Percentiles rank a stretch among this genome's conserved stretches.
These are phyloP conservation scores for Nitzschia palea DNA, from an alignment of 108 stramenopile genomes.

Conservation along the genomic window DNA sequence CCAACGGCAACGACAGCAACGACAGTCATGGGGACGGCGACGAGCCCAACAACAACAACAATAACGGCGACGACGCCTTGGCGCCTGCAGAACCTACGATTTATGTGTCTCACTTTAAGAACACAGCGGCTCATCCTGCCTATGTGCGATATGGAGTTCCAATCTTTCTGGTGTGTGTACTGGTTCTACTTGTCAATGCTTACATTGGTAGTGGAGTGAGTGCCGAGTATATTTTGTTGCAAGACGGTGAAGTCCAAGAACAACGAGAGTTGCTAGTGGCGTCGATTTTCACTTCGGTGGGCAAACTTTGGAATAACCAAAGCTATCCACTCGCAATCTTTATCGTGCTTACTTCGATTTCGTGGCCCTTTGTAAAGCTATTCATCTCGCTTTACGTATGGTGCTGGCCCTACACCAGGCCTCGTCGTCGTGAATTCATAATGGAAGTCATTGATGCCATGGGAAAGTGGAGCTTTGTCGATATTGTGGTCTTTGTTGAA, in stretches of 20 bases:
- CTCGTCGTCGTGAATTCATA: constrained; percentile 57
- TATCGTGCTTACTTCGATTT: constrained; percentile 28
- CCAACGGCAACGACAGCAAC: constrained; percentile 1
- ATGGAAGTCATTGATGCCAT: constrained; percentile 68
- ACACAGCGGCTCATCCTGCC: background rate
- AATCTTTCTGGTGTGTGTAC: constrained; percentile 3
- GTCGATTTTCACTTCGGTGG: constrained; percentile 27
- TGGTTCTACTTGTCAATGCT: constrained; percentile 21
- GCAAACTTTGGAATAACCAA: constrained; percentile 29
- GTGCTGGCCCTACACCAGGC: constrained; percentile 39
- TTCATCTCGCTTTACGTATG: constrained; percentile 60
- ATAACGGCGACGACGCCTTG: background rate
- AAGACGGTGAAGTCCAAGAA: constrained; percentile 16
- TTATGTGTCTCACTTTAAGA: constrained; percentile 24
- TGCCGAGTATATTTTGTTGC: constrained; percentile 20
- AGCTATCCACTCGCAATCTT: constrained; percentile 34
- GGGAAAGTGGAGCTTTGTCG: constrained; percentile 88
- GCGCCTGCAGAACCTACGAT: background rate
- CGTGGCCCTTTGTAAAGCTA: constrained; percentile 85
- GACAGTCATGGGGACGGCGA: background rate
- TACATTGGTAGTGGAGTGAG: constrained; percentile 40
- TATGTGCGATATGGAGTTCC: constrained; percentile 31
- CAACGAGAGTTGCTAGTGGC: background rate
- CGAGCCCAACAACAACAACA: background rate
- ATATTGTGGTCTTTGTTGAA: constrained; percentile 80